Conservation (phyloP, 345 rosid genomes). For the Kandelia obovata region DNA sequence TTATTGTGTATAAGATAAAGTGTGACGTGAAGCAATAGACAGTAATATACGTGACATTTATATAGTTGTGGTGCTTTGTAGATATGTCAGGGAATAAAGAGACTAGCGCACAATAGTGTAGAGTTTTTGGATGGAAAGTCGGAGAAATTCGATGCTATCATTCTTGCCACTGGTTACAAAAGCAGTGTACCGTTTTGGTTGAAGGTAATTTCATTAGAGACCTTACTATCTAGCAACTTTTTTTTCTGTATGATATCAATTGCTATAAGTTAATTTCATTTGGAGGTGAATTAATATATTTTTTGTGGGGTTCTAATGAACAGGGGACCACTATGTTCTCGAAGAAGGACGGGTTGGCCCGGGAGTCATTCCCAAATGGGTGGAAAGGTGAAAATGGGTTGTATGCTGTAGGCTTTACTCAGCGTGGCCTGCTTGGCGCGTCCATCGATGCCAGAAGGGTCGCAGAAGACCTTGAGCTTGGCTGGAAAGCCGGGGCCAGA, state of each 20-base stretch:
- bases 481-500: conserved; percentile 33
- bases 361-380: conserved; percentile 54
- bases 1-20: neutral
- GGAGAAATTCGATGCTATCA: conserved; percentile 61
- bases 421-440: conserved; percentile 78
- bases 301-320: neutral
- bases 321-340: conserved; percentile 43
- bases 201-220: conserved; percentile 43
- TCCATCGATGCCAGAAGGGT: conserved; percentile 62
- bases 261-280: neutral
- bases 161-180: conserved; percentile 86
- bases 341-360: conserved; percentile 63
- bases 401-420: conserved; percentile 77
- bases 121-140: conserved; percentile 74
- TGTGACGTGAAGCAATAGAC: neutral
- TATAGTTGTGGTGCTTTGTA: conserved; percentile 4
- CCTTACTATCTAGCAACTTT: too few relatives aligned
- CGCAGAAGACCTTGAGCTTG: conserved; percentile 52
- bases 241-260: too few relatives aligned
- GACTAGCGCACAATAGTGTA: conserved; percentile 37
- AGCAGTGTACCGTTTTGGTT: conserved; percentile 81
- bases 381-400: conserved; percentile 84
- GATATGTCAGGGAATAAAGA: conserved; percentile 62
- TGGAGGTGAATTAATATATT: neutral
- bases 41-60: neutral